Evolutionary conservation across 108 stramenopile species (phyloP).

Genomic region (Nannochloropsis oceanica): DNA sequence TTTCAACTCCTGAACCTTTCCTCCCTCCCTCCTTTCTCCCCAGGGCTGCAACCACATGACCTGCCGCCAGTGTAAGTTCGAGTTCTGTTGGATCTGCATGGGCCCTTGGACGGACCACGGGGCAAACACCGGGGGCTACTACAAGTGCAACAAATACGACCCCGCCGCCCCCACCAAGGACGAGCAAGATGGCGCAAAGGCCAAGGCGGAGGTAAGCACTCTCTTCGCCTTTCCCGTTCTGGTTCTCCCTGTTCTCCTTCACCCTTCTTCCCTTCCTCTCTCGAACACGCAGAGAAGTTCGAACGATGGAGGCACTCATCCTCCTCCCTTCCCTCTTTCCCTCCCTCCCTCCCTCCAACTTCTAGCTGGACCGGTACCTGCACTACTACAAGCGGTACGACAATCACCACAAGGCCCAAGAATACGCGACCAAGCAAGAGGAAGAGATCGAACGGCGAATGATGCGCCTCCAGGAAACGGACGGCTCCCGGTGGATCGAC

Average conservation of each 20-base stretch:
- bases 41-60: conserved; percentile 97
- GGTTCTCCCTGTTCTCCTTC: neutral
- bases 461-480: conserved; percentile 71
- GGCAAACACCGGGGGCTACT: conserved; percentile 92
- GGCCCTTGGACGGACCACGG: conserved; percentile 88
- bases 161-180: conserved; percentile 19
- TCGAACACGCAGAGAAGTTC: neutral
- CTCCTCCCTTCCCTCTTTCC: neutral
- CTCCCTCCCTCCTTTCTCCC: no score
- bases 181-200: conserved; percentile 23
- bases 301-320: no score
- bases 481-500: conserved; percentile 70
- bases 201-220: conserved; percentile 8
- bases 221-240: neutral
- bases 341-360: neutral
- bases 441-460: conserved; percentile 70
- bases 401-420: conserved; percentile 73
- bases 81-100: conserved; percentile 99
- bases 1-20: no score
- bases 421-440: conserved; percentile 62
- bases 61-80: conserved; percentile 48
- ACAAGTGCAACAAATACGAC: conserved; percentile 72
- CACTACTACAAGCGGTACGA: conserved; percentile 95
- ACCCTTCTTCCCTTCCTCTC: neutral
- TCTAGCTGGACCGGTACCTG: conserved; percentile 90